These are phyloP conservation scores for Tetrapisispora namnaoensis DNA, from an alignment of 805 yeast species.

Conservation along the genomic window DNA sequence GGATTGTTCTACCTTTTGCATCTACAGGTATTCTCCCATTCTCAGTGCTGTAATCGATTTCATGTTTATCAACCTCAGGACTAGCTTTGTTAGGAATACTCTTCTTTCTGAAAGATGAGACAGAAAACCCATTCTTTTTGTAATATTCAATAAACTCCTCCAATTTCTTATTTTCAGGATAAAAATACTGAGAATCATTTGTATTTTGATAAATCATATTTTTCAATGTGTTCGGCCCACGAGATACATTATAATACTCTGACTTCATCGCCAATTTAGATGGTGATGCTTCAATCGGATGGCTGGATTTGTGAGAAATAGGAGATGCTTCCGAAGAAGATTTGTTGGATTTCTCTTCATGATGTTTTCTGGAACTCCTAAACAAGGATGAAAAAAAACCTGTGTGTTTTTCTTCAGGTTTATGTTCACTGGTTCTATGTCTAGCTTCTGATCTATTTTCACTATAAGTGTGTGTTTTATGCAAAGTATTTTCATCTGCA, in stretches of 20 bases:
- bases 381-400: conserved; percentile 33
- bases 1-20: conserved; percentile 37
- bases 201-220: background rate
- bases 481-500: background rate
- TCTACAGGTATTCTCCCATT: conserved; percentile 11
- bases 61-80: background rate
- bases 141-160: conserved; percentile 38
- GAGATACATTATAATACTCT: background rate
- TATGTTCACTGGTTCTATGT: background rate
- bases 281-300: background rate
- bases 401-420: conserved; percentile 7
- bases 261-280: background rate
- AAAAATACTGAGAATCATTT: background rate
- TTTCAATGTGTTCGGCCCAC: background rate
- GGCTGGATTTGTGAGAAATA: too few species aligned
- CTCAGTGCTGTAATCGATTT: background rate
- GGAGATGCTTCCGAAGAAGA: too few species aligned
- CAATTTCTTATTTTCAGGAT: conserved; percentile 35
- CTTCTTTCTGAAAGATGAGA: conserved; percentile 17
- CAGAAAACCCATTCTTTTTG: conserved; percentile 18
- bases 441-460: background rate
- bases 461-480: background rate
- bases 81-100: too few species aligned
- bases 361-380: conserved; percentile 13
- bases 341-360: background rate